Base-by-base conservation (phyloP, 495 filamentous ascomycete species). In the Aspergillus sclerotioniger region DNA sequence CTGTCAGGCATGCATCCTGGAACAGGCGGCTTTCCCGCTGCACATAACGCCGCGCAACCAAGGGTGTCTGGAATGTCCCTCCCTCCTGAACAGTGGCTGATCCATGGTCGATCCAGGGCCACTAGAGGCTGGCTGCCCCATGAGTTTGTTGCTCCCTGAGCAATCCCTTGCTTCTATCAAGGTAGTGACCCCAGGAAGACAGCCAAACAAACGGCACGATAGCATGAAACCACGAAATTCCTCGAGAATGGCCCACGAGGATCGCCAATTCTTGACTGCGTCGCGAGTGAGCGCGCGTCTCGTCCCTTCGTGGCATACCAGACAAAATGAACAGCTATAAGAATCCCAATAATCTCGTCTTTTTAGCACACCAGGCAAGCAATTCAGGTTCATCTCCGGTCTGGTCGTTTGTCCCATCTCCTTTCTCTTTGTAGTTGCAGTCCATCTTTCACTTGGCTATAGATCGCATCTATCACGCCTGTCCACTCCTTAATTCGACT, bases 21-120 rank as follows among this genome's bases (percentile, higher is more conserved):
- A 32, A 25, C 47, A 31, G 6, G n/a, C 25, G 21, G n/a, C 5
- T 25, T 16, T 25, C 45, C 45, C 35, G 35, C 15, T 39, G 37
- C 37, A 28, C 37, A 37, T 21, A 45, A 57, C 53, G 54, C 45
- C 47, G 45, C 55, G 47, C 45, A 55, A 41, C 28, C 45, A 54
- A 60, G 49, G 50, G 31, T 10, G 21, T 25, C 16, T 17, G 53
- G 29, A 49, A 49, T 47, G 44, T 16, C 15, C 49, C 37, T 29
- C 15, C 13, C 20, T 28, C 28, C n/a, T 31, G 47, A 17, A 33
- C 28, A 25, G 9, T 49, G 46, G 46, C 6, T 21, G 19, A 49
- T 28, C 46, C 46, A 49, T 49, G 46, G 46, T 12, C 15, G 19
- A 49, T 28, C 46, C 46, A 49, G 20, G 46, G 46, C 46, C 28